A percentile compares a stretch with the other conserved stretches of the same genome.
These are phyloP conservation scores for Lentinula detonsa DNA, from an alignment of 768 basidiomycete genomes.

Conservation along the genomic window DNA sequence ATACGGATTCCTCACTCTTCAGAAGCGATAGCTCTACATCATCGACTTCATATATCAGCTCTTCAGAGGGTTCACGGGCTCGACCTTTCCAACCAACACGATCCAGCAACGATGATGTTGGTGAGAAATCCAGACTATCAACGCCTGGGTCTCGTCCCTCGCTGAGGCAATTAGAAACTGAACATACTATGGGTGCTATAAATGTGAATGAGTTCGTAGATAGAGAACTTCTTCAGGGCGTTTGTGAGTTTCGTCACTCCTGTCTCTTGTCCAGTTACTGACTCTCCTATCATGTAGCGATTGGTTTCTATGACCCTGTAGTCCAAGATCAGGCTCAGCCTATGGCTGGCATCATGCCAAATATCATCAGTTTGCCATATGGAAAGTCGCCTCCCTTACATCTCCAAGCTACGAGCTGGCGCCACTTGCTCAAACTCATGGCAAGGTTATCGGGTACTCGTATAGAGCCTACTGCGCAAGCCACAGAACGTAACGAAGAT, in stretches of 20 bases:
- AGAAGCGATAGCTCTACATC: neutral
- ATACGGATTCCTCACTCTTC: neutral
- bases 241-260: slow-evolving; percentile 45
- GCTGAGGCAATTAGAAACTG: neutral
- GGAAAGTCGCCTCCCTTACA: slow-evolving; percentile 64
- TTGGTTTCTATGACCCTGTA: slow-evolving; percentile 58
- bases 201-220: slow-evolving; percentile 51
- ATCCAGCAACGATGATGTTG: neutral
- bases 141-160: neutral
- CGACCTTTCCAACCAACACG: neutral
- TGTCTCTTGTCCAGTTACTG: neutral
- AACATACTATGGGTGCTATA: slow-evolving; percentile 12
- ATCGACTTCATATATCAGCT: neutral
- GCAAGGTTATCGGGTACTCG: slow-evolving; percentile 65
- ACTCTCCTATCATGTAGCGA: slow-evolving; percentile 34
- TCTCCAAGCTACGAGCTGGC: slow-evolving; percentile 71
- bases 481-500: slow-evolving; percentile 46
- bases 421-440: slow-evolving; percentile 67
- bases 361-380: slow-evolving; percentile 69
- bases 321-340: slow-evolving; percentile 41
- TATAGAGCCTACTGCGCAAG: slow-evolving; percentile 66
- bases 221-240: slow-evolving; percentile 46
- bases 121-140: neutral
- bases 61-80: neutral
- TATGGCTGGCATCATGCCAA: slow-evolving; percentile 55